A percentile compares a stretch with the other conserved stretches of the same genome.
Conservation (phyloP, 139 green algal species). For the Yamagishiella unicocca region DNA sequence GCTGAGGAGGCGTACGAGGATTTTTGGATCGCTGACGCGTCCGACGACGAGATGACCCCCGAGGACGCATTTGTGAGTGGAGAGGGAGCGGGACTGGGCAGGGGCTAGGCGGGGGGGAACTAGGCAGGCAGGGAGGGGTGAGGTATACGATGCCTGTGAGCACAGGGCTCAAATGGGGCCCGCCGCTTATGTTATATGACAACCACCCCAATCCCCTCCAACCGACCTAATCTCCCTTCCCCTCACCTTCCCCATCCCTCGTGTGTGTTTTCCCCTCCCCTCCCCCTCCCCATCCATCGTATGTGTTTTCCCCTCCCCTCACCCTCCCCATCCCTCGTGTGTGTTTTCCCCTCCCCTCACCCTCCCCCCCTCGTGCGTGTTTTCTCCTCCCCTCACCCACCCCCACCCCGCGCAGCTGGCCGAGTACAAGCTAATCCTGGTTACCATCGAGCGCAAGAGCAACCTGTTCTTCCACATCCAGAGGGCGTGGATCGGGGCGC, state of each 20-base stretch:
- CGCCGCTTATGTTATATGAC: not conserved
- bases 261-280: not conserved
- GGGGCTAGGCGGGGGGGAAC: not conserved
- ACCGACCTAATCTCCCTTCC: not conserved
- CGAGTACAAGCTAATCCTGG: conserved; percentile 42
- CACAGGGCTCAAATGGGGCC: not conserved
- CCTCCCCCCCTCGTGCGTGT: too few relatives aligned
- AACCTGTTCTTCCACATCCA: conserved; percentile 59
- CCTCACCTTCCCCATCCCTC: not conserved
- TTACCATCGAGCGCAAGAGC: conserved; percentile 52
- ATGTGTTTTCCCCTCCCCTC: not conserved
- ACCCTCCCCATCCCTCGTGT: not conserved
- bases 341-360: not conserved
- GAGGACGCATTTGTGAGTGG: conserved; percentile 30
- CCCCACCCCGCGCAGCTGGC: conserved; percentile 8
- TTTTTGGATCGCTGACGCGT: conserved; percentile 27
- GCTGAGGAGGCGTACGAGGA: conserved; percentile 42
- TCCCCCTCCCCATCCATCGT: not conserved
- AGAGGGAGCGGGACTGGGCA: not conserved
- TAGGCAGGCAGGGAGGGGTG: not conserved
- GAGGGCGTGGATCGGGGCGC: conserved; percentile 57
- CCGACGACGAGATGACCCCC: not conserved
- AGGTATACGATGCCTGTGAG: not conserved
- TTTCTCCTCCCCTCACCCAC: not conserved
- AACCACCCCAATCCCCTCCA: not conserved